These are phyloP conservation scores for Botryotinia convoluta DNA, from an alignment of 2,329 filamentous ascomycete species.

Conservation along the genomic window DNA sequence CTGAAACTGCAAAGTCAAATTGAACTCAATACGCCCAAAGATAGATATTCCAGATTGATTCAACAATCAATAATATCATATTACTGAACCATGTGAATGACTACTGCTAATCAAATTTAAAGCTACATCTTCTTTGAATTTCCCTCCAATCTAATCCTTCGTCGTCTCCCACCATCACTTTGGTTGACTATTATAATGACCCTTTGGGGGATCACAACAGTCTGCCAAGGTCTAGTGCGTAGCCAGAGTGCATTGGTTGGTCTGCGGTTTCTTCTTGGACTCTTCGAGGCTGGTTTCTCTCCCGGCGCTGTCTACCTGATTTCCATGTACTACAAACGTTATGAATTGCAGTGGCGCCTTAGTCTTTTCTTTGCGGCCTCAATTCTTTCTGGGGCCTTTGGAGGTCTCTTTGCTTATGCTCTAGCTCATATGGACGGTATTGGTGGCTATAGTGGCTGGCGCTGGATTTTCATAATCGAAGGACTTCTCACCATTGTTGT, in stretches of 20 bases:
- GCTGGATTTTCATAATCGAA: slow-evolving; percentile 48
- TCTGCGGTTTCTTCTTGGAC: slow-evolving; percentile 64
- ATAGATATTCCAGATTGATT: neutral
- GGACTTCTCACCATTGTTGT: slow-evolving; percentile 39
- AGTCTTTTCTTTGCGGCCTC: slow-evolving; percentile 54
- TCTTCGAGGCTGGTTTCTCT: slow-evolving; percentile 54
- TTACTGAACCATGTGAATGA: neutral
- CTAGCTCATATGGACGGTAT: slow-evolving; percentile 52
- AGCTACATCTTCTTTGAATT: slow-evolving; percentile 42
- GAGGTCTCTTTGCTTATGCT: slow-evolving; percentile 54
- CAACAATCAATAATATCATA: neutral
- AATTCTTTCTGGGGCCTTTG: slow-evolving; percentile 53
- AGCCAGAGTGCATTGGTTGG: slow-evolving; percentile 64
- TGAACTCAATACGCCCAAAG: neutral
- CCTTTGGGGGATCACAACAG: slow-evolving; percentile 44
- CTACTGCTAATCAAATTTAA: neutral
- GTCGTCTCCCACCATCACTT: slow-evolving; percentile 40
- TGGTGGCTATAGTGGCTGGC: slow-evolving; percentile 47
- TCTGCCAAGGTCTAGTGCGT: slow-evolving; percentile 34
- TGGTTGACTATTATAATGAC: slow-evolving; percentile 44
- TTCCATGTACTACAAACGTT: slow-evolving; percentile 49
- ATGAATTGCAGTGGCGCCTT: slow-evolving; percentile 50
- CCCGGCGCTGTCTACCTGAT: slow-evolving; percentile 51
- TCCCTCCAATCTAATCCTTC: slow-evolving; percentile 34
- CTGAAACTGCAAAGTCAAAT: neutral